These are phyloP conservation scores for Neofusicoccum umdonicola DNA, from an alignment of 2,329 filamentous ascomycete species.

Conservation along the genomic window DNA sequence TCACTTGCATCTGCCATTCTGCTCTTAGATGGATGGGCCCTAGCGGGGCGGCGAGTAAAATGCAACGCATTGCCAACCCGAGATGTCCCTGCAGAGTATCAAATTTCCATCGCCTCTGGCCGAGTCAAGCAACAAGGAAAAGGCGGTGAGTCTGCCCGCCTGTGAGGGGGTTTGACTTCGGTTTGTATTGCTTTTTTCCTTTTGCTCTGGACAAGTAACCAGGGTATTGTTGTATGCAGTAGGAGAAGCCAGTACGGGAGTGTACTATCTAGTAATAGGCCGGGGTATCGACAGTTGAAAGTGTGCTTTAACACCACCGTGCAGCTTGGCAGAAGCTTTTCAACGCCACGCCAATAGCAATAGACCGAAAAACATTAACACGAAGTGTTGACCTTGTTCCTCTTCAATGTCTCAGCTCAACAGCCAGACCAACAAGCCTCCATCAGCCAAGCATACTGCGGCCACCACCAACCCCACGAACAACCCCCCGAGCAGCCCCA, in stretches of 20 bases:
- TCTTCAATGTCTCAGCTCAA: background rate
- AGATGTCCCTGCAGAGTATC: background rate
- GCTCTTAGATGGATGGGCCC: background rate
- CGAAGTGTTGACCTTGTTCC: background rate
- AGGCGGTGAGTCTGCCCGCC: too few relatives aligned
- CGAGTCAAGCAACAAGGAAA: background rate
- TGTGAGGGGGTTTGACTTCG: too few relatives aligned
- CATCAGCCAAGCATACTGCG: conserved; percentile 50
- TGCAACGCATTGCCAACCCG: background rate
- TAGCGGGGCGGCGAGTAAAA: background rate
- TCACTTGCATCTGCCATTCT: background rate
- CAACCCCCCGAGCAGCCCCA: conserved; percentile 46
- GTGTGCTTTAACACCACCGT: background rate
- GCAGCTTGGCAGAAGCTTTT: background rate
- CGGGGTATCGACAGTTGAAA: conserved; percentile 4
- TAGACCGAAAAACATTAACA: background rate
- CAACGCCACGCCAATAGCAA: background rate
- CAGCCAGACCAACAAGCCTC: conserved; percentile 50
- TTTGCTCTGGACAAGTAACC: background rate
- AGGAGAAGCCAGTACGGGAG: background rate
- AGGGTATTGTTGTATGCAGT: background rate
- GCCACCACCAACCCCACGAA: conserved; percentile 47
- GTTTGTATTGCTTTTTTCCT: background rate
- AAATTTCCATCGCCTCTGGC: too few relatives aligned
- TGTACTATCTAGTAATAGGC: background rate